Conservation (phyloP, 2,329 filamentous ascomycete genomes). For the Penicillium sp. region DNA sequence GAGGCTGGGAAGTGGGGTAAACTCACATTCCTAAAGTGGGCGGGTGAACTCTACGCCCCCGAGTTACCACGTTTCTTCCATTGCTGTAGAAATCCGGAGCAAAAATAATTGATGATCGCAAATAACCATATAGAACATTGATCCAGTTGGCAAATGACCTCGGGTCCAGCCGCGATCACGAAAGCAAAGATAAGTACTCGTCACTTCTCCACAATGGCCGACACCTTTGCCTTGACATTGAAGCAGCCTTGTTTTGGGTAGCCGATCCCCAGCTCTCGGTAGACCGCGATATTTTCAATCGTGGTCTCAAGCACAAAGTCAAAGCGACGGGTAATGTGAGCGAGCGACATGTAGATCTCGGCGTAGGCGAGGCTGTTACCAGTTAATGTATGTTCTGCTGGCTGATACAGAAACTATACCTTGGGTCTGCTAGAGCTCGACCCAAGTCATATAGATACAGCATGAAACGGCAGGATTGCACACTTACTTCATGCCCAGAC, state of each 20-base stretch:
- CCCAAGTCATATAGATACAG: neutral
- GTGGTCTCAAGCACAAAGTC: constrained; percentile 18
- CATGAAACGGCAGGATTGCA: neutral
- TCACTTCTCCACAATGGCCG: constrained; percentile 13
- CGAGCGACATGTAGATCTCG: constrained; percentile 21
- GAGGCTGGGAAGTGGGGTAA: neutral
- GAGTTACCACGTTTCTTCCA: neutral
- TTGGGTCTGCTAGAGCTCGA: neutral
- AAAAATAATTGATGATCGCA: neutral
- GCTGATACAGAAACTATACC: too few relatives aligned
- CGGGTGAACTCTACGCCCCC: neutral
- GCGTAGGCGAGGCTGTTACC: constrained; percentile 21
- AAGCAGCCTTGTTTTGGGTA: constrained; percentile 13
- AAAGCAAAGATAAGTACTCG: neutral
- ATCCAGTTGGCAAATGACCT: too few relatives aligned
- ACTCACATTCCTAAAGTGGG: neutral
- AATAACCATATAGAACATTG: neutral
- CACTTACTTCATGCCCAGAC: constrained; percentile 23
- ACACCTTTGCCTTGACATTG: constrained; percentile 16
- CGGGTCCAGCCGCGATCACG: neutral
- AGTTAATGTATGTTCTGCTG: neutral
- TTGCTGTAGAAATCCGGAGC: neutral
- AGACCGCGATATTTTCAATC: constrained; percentile 15
- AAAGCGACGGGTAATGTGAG: constrained; percentile 19
- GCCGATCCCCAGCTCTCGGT: constrained; percentile 18